Percentiles rank a stretch among this genome's conserved stretches.
These are phyloP conservation scores for Pleurostoma richardsiae DNA, from an alignment of 2,329 filamentous ascomycete genomes.

Conservation along the genomic window DNA sequence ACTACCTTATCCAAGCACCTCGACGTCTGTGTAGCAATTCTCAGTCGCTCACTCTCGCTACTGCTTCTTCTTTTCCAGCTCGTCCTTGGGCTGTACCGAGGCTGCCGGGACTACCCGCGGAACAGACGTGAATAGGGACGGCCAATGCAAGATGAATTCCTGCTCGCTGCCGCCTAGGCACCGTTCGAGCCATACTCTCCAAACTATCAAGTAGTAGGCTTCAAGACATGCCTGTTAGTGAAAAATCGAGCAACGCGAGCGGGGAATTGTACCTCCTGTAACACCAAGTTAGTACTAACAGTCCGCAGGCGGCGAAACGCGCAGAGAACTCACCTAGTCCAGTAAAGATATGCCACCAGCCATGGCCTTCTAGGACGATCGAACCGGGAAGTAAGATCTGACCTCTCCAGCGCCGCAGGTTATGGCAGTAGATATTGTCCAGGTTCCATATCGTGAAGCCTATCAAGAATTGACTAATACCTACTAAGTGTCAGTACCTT, in stretches of 20 bases:
- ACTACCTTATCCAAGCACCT: too few species aligned
- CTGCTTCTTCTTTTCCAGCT: too few species aligned
- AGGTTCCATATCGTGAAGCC: conserved; percentile 76
- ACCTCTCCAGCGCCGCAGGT: conserved; percentile 60
- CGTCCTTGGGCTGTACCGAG: too few species aligned
- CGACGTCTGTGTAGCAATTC: too few species aligned
- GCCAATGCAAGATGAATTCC: conserved; percentile 68
- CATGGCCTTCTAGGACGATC: conserved; percentile 56
- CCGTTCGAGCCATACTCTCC: conserved; percentile 77
- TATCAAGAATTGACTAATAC: conserved; percentile 62
- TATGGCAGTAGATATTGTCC: conserved; percentile 71
- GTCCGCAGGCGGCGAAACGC: neutral
- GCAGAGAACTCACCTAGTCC: conserved; percentile 52
- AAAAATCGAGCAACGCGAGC: neutral
- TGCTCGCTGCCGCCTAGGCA: conserved; percentile 70
- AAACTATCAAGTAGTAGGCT: conserved; percentile 79
- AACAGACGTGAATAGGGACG: conserved; percentile 49
- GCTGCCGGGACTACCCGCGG: conserved; percentile 36
- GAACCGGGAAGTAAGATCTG: conserved; percentile 75
- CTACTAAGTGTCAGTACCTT: too few species aligned
- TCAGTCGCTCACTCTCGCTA: too few species aligned
- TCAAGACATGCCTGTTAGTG: neutral
- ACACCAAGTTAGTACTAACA: conserved; percentile 10
- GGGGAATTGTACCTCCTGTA: conserved; percentile 15
- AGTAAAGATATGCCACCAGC: conserved; percentile 72